A percentile compares a stretch with the other conserved stretches of the same genome.
These are phyloP conservation scores for Pythium rhizo-oryzae DNA, from an alignment of 352 stramenopile genomes.

Conservation along the genomic window DNA sequence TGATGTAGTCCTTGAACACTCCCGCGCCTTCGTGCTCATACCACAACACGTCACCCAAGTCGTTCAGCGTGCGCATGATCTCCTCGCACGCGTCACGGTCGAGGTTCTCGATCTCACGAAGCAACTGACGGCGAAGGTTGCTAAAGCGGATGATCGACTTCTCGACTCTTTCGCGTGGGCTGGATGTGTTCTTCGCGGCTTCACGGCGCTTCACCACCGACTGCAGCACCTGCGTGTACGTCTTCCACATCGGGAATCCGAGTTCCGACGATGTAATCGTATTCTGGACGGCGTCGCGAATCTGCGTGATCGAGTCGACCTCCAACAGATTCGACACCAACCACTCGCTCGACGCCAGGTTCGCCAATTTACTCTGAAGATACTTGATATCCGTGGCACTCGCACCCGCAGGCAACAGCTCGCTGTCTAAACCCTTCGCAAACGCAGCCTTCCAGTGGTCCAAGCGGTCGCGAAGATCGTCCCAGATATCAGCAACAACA, in stretches of 20 bases:
- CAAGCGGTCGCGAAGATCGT: background rate
- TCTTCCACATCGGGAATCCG: slow-evolving; percentile 22
- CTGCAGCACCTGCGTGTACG: no score
- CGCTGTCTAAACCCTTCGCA: background rate
- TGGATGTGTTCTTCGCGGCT: background rate
- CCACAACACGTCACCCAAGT: slow-evolving; percentile 28
- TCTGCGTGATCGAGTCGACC: background rate
- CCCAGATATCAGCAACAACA: background rate
- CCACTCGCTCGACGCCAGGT: slow-evolving; percentile 7
- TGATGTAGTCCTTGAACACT: slow-evolving; percentile 11
- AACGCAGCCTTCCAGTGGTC: slow-evolving; percentile 5
- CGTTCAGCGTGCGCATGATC: slow-evolving; percentile 24
- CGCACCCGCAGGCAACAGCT: background rate
- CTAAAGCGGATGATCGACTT: slow-evolving; percentile 3
- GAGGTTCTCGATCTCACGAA: slow-evolving; percentile 12
- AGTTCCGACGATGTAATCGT: background rate
- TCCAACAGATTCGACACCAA: background rate
- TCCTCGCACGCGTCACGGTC: slow-evolving; percentile 10
- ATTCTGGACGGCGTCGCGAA: background rate
- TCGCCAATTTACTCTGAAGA: background rate
- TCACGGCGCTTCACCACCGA: no score
- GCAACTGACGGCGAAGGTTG: slow-evolving; percentile 4
- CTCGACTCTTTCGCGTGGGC: background rate
- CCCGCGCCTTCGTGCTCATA: slow-evolving; percentile 20
- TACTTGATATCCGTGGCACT: background rate